A percentile compares a stretch with the other conserved stretches of the same genome.
phyloP scores from a whole-genome alignment of 805 yeast species.

The Suhomyces sp. region DNA sequence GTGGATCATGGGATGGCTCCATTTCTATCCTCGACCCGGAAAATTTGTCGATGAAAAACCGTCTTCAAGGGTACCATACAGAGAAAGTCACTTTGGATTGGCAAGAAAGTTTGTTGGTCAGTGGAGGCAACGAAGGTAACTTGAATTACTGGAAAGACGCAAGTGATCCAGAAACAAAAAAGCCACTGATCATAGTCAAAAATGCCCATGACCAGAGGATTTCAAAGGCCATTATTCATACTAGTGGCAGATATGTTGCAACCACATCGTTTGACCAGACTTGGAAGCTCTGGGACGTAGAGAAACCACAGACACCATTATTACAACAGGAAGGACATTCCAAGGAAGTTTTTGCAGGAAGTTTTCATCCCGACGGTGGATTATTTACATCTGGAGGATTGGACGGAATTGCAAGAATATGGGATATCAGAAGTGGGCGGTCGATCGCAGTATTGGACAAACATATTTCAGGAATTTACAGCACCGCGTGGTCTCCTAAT shows the following conservation, averaged over 20 bases:
- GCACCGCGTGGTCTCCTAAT: constrained; percentile 71
- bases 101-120: constrained; percentile 37
- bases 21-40: constrained; percentile 48
- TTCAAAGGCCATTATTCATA: constrained; percentile 63
- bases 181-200: constrained; percentile 19
- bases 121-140: constrained; percentile 42
- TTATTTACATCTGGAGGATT: constrained; percentile 73
- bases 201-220: constrained; percentile 52
- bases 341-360: constrained; percentile 61
- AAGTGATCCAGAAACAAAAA: constrained; percentile 9
- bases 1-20: constrained; percentile 85
- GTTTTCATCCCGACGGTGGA: constrained; percentile 77
- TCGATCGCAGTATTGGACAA: constrained; percentile 57
- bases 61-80: constrained; percentile 42
- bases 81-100: constrained; percentile 75
- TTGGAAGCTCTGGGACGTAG: constrained; percentile 85
- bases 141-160: constrained; percentile 30
- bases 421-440: constrained; percentile 86
- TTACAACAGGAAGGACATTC: constrained; percentile 84
- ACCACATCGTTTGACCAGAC: constrained; percentile 82
- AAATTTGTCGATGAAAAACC: constrained; percentile 29
- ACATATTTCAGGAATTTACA: constrained; percentile 71
- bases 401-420: constrained; percentile 69
- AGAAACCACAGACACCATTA: constrained; percentile 44
- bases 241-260: constrained; percentile 53